Base-by-base conservation (phyloP, 768 basidiomycete genomes). In the Russula earlei region DNA sequence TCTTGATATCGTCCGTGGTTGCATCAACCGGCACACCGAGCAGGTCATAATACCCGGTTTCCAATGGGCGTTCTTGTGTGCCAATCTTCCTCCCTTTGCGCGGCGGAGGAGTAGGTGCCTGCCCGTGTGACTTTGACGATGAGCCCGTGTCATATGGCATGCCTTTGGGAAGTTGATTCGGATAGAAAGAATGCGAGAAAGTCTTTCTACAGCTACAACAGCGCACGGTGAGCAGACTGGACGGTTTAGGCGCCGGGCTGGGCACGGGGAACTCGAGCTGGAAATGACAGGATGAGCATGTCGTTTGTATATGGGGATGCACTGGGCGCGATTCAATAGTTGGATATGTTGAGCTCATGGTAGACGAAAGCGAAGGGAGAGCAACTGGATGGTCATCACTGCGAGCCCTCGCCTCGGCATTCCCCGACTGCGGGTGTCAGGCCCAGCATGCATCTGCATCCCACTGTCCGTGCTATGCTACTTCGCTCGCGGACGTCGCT, bases 21-120 rank as follows among this genome's bases (percentile, higher is more conserved):
- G 91, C 91, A 59, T 82, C 78, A 17, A 87, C 75, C 0, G 85
- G 69, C 1, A 94, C 78, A 7, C 87, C 88, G 5, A 94, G 75
- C 20, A 88, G 76, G 66, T 95, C 91, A 64, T 94, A 95, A 70
- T 93, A 94, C n/a, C 78, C 84, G 0, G 87, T 92, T 66, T 95
- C 91, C 36, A 95, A 72, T 6, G 91, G 92, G 52, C 82, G 77
- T 59, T 91, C 89, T 67, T 93, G 89, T 17, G 91, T 89, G 1
- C 91, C 91, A 60, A 91, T 90, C 75, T 87, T 90, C 57, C 91
- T 73, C 10, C 82, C 78, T 66, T 78, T 84, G 47, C 78, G 67
- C 15, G 56, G 25, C 12, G 58, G 44, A 8, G 54, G 54, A n/a
- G 42, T 24, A 27, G 60, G 45, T 22, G 49, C 47, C 7, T 59